phyloP scores from a whole-genome alignment of 495 filamentous ascomycete species.

The Hypoxylon crocopeplum region DNA sequence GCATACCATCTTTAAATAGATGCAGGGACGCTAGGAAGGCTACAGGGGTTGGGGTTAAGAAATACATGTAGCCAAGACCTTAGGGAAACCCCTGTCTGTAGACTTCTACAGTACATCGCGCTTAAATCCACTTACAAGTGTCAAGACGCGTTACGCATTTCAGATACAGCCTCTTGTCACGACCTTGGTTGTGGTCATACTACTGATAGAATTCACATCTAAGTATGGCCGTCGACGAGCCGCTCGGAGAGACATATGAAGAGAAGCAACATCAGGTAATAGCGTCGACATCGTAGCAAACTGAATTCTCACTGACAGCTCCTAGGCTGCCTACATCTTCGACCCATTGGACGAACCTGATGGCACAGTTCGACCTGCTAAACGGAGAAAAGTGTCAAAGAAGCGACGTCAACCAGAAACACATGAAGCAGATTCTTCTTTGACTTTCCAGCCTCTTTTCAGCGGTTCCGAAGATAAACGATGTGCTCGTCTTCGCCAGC shows the following conservation, averaged over 20 bases:
- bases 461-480: conserved; percentile 64
- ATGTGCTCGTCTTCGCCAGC: conserved; percentile 60
- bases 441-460: conserved; percentile 65
- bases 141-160: no score
- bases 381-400: conserved; percentile 65
- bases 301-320: conserved; percentile 28
- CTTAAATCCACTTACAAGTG: no score
- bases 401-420: conserved; percentile 35
- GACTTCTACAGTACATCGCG: no score
- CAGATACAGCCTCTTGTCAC: no score
- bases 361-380: conserved; percentile 60
- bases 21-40: no score
- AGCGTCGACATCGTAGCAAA: conserved; percentile 7
- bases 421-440: conserved; percentile 13
- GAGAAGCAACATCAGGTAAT: conserved; percentile 59
- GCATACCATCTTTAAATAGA: no score
- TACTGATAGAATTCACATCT: not conserved
- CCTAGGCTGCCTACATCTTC: conserved; percentile 76
- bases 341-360: conserved; percentile 52
- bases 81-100: no score
- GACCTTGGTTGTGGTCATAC: not conserved
- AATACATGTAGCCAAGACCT: no score
- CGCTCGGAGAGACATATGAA: conserved; percentile 28
- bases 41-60: no score
- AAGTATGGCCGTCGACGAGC: conserved; percentile 36